Conservation (phyloP, 148 eudicot species). For the Rhododendron griersonianum region DNA sequence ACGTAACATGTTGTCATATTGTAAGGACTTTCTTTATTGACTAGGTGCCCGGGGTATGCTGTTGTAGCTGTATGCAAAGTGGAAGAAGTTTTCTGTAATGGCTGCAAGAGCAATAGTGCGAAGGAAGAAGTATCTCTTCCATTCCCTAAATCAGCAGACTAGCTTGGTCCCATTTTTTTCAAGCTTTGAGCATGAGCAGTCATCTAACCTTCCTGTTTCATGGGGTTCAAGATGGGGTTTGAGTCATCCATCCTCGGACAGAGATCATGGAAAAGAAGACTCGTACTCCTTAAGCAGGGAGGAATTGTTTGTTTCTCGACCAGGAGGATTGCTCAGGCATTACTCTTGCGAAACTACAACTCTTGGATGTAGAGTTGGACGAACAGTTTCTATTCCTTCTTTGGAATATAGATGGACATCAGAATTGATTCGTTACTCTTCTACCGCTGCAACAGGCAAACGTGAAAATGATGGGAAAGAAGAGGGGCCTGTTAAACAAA, state of each 20-base stretch:
- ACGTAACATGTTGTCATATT: not conserved
- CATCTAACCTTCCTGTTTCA: constrained; percentile 16
- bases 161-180: constrained; percentile 25
- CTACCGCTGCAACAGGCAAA: constrained; percentile 48
- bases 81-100: constrained; percentile 23
- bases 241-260: constrained; percentile 17
- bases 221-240: constrained; percentile 19
- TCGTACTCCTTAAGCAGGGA: constrained; percentile 31
- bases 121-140: constrained; percentile 31
- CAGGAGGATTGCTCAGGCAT: constrained; percentile 27
- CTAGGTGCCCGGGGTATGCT: not conserved
- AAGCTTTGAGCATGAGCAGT: constrained; percentile 17
- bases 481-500: constrained; percentile 46
- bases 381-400: constrained; percentile 26
- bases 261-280: constrained; percentile 10
- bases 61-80: constrained; percentile 16
- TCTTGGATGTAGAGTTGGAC: constrained; percentile 20
- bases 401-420: constrained; percentile 26
- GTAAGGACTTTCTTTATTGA: not conserved
- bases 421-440: constrained; percentile 31
- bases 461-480: constrained; percentile 55
- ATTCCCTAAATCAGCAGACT: constrained; percentile 27
- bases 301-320: constrained; percentile 35
- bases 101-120: constrained; percentile 37
- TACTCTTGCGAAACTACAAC: constrained; percentile 22